Evolutionary conservation across 192 early-diverging fungal genomes (phyloP), one percentile per base, ranked within the genome.

Genomic region (Backusella liffmaniae): DNA sequence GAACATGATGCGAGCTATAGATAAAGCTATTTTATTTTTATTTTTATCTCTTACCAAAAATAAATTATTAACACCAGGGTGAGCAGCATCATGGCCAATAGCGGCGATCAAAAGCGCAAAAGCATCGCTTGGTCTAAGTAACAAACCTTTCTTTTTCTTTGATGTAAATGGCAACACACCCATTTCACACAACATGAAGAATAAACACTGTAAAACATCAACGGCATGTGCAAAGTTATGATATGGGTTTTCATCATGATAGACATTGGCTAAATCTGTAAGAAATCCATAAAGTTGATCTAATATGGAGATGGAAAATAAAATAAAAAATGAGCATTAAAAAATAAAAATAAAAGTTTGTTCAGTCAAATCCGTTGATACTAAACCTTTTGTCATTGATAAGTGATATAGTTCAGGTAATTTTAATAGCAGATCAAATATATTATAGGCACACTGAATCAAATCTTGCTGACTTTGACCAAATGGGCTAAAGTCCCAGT

Each of bases 221-320:
- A 96, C 91, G 1, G 96, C 97, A 79, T 99, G 97, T 29, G 90
- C 88, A 82, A 95, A 94, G 84, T 99, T 99, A 85, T 99, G 97
- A 79, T 96, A 97, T 6, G 94, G 93, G 80, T 97, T 97, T 12
- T 76, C 85, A 32, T 85, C 82, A 66, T 89, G 85, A 75, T 90
- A 90, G 15, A 83, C 83, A 74, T 86, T 85, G 46, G 84, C 78
- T 30, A 90, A 65, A 41, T 83, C 87, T 42, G 88, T 80, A 12
- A 90, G 80, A 68, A 90, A 86, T 9, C 78, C 79, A 72, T 87
- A 85, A 44, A 87, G 76, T 72, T 84, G 78, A n/a, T 85, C 86
- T 87, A n/a, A 18, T 66, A 51, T 53, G 37, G 42, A 44, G 26
- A 26, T 44, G 15, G 12, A 8, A 44, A 49, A 18, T 74, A 49